phyloP scores from a whole-genome alignment of 140 eudicot species.

The Flaveria floridana region DNA sequence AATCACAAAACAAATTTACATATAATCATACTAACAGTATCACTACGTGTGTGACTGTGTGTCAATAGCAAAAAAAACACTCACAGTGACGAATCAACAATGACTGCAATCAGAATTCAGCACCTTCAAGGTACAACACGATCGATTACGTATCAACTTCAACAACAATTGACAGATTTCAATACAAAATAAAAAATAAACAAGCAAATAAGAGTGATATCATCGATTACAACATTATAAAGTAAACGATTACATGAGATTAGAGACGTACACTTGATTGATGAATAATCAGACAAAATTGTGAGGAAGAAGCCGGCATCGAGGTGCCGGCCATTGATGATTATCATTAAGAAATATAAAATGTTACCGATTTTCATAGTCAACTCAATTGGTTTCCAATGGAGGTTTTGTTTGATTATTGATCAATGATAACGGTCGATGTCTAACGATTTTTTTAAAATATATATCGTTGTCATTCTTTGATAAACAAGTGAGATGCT shows the following conservation, averaged over 20 bases:
- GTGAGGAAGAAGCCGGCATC: constrained; percentile 20
- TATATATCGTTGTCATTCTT: neutral
- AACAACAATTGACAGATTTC: neutral
- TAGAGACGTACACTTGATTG: neutral
- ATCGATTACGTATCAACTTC: neutral
- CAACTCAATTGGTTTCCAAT: constrained; percentile 15
- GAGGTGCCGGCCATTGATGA: constrained; percentile 18
- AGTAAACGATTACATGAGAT: neutral
- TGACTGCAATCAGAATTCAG: constrained; percentile 3
- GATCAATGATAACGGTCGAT: constrained; percentile 25
- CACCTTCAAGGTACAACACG: neutral
- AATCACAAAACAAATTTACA: neutral
- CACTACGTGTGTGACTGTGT: neutral
- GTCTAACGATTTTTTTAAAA: neutral
- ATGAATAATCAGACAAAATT: constrained; percentile 6
- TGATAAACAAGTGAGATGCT: no score
- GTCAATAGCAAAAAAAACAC: neutral
- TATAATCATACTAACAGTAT: neutral
- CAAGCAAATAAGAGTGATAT: neutral
- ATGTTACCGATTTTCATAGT: neutral
- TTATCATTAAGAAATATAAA: neutral
- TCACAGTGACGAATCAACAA: constrained; percentile 18
- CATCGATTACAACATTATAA: neutral
- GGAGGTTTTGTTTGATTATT: neutral
- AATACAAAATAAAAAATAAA: neutral